Percentiles rank a stretch among this genome's conserved stretches.
Conservation (phyloP, 192 early-diverging fungal genomes). For the Entophlyctis helioformis region DNA sequence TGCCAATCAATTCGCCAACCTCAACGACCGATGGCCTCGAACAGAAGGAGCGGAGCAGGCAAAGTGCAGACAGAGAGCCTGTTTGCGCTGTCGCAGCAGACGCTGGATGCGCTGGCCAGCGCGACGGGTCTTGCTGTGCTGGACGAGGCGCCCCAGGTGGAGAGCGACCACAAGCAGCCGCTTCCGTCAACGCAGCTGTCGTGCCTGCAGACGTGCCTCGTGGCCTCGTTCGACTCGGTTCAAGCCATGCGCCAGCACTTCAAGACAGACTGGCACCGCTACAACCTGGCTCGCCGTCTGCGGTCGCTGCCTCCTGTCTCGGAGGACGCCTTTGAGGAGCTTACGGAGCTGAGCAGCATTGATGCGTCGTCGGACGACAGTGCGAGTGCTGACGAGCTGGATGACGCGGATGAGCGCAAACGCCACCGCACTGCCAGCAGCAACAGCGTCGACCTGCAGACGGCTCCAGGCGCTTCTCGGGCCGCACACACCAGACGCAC, state of each 20-base stretch:
- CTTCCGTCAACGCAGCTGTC: neutral
- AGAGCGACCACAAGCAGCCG: too few relatives aligned
- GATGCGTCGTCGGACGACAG: conserved; percentile 13
- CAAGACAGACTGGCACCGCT: conserved; percentile 87
- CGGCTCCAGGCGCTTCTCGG: neutral
- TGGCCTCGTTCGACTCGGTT: neutral
- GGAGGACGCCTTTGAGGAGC: conserved; percentile 27
- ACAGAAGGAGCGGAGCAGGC: too few relatives aligned
- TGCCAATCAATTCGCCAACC: too few relatives aligned
- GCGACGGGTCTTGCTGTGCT: neutral
- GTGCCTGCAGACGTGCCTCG: neutral
- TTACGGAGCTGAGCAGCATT: conserved; percentile 22
- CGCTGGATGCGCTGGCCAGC: too few relatives aligned
- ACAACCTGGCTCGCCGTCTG: conserved; percentile 82
- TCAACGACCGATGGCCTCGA: too few relatives aligned
- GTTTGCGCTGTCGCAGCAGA: too few relatives aligned
- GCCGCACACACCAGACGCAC: neutral
- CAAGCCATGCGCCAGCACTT: conserved; percentile 56
- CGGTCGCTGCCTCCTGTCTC: conserved; percentile 9
- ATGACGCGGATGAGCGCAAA: conserved; percentile 6
- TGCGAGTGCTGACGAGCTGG: neutral
- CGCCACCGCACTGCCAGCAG: neutral
- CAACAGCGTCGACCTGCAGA: neutral
- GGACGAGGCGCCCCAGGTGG: conserved; percentile 2
- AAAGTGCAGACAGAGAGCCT: too few relatives aligned